Evolutionary conservation across 768 basidiomycete species (phyloP).

Genomic region (Tubosaeta sp.): DNA sequence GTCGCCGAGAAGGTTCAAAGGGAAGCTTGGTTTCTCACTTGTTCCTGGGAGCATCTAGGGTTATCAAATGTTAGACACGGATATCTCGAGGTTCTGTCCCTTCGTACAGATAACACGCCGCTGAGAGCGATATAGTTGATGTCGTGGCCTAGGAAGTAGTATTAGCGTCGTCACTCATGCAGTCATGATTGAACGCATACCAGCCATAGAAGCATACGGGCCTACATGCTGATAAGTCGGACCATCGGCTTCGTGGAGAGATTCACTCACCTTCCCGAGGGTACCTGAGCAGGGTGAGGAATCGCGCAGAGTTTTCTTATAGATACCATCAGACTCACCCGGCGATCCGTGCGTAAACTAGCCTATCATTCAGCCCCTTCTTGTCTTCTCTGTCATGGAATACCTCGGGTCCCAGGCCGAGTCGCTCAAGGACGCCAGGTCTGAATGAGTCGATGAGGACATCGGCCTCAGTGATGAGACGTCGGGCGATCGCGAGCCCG

Average conservation of each 20-base stretch:
- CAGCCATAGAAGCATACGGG: slow-evolving; percentile 71
- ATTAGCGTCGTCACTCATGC: not conserved
- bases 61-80: not conserved
- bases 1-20: slow-evolving; percentile 74
- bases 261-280: slow-evolving; percentile 49
- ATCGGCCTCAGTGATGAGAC: slow-evolving; percentile 64
- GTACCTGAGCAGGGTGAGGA: slow-evolving; percentile 38
- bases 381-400: slow-evolving; percentile 51
- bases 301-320: not conserved
- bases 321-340: slow-evolving; percentile 46
- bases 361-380: slow-evolving; percentile 52
- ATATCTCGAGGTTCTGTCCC: not conserved
- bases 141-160: slow-evolving; percentile 57
- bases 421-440: slow-evolving; percentile 75
- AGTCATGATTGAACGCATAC: slow-evolving; percentile 33
- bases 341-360: slow-evolving; percentile 72
- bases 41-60: slow-evolving; percentile 64
- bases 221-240: slow-evolving; percentile 39
- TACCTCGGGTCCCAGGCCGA: slow-evolving; percentile 72
- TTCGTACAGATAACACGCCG: slow-evolving; percentile 61
- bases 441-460: slow-evolving; percentile 81
- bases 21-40: slow-evolving; percentile 60
- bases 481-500: slow-evolving; percentile 53
- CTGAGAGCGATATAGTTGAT: slow-evolving; percentile 82
- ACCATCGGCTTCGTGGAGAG: not conserved